Evolutionary conservation across 1,284 basidiomycete species (phyloP).

Genomic region (Ceratobasidium sp.): DNA sequence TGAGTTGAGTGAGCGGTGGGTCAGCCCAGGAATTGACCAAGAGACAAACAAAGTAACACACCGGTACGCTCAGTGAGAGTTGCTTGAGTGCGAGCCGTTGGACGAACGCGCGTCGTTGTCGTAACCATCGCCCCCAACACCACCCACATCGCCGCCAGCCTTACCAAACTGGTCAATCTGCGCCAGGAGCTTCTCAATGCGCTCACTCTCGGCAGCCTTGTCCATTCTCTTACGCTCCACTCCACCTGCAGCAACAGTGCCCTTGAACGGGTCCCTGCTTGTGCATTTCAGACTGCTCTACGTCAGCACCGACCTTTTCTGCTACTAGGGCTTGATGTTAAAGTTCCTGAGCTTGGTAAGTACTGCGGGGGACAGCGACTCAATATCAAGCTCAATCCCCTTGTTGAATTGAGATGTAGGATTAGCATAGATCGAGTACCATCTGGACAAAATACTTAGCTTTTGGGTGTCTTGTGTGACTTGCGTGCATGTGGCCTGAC

Average conservation of each 20-base stretch:
- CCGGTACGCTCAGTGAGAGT: slow-evolving; percentile 69
- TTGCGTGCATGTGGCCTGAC: too few species aligned
- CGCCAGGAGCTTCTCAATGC: slow-evolving; percentile 87
- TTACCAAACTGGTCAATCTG: slow-evolving; percentile 67
- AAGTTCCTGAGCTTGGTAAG: slow-evolving; percentile 93
- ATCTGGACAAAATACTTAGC: too few species aligned
- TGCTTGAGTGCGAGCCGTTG: slow-evolving; percentile 72
- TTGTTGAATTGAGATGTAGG: slow-evolving; percentile 94
- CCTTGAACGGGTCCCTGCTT: slow-evolving; percentile 64
- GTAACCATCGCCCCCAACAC: slow-evolving; percentile 52
- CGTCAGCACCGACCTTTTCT: slow-evolving; percentile 37
- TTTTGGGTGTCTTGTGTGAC: too few species aligned
- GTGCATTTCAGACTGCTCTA: slow-evolving; percentile 55
- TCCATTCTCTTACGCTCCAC: slow-evolving; percentile 92
- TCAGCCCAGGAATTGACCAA: slow-evolving; percentile 25
- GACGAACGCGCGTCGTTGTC: slow-evolving; percentile 58
- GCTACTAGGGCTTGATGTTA: slow-evolving; percentile 75
- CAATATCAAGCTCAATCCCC: slow-evolving; percentile 97
- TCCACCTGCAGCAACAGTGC: slow-evolving; percentile 83
- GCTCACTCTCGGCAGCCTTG: slow-evolving; percentile 88
- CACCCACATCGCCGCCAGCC: slow-evolving; percentile 53
- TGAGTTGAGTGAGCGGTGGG: neutral
- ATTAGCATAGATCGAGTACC: too few species aligned
- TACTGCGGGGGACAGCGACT: slow-evolving; percentile 82
- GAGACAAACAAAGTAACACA: slow-evolving; percentile 10